phyloP scores from a whole-genome alignment of 2,329 filamentous ascomycete genomes.

The Alternaria tenuissima region DNA sequence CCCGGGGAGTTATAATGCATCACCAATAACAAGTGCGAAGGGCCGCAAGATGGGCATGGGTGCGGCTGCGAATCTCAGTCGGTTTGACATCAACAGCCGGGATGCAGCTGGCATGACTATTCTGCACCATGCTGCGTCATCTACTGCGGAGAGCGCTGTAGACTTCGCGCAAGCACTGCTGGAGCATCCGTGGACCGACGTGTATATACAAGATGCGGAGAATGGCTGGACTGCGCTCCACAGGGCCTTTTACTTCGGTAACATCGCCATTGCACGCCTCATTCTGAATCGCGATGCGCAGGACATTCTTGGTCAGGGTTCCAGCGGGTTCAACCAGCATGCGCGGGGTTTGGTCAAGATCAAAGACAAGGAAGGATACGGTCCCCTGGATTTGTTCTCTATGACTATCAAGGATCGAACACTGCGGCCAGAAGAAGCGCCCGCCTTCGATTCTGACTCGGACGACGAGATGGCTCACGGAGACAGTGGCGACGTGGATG shows the following conservation, averaged over 20 bases:
- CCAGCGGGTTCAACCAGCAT: slow-evolving; percentile 65
- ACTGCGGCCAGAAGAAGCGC: slow-evolving; percentile 56
- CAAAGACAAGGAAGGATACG: slow-evolving; percentile 94
- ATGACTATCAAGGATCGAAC: slow-evolving; percentile 83
- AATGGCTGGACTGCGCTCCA: slow-evolving; percentile 97
- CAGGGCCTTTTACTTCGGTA: slow-evolving; percentile 87
- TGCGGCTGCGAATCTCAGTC: slow-evolving; percentile 56
- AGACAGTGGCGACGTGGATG: slow-evolving; percentile 54
- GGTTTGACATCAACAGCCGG: slow-evolving; percentile 81
- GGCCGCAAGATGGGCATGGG: slow-evolving; percentile 37
- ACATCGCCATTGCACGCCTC: slow-evolving; percentile 82
- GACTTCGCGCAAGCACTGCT: slow-evolving; percentile 81
- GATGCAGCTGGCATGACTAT: slow-evolving; percentile 84
- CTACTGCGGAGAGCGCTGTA: slow-evolving; percentile 71
- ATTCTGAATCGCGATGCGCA: slow-evolving; percentile 80
- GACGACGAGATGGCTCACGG: slow-evolving; percentile 59
- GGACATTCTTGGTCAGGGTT: slow-evolving; percentile 69
- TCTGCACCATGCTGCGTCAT: slow-evolving; percentile 83
- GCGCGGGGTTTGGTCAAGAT: slow-evolving; percentile 86
- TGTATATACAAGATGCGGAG: slow-evolving; percentile 87
- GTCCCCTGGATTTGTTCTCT: slow-evolving; percentile 91
- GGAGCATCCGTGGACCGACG: slow-evolving; percentile 81
- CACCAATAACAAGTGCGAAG: slow-evolving; percentile 53
- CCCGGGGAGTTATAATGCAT: slow-evolving; percentile 57
- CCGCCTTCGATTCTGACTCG: slow-evolving; percentile 58